A percentile compares a stretch with the other conserved stretches of the same genome.
phyloP scores from a whole-genome alignment of 2,329 filamentous ascomycete species.

The Pestalotiopsis sp. region DNA sequence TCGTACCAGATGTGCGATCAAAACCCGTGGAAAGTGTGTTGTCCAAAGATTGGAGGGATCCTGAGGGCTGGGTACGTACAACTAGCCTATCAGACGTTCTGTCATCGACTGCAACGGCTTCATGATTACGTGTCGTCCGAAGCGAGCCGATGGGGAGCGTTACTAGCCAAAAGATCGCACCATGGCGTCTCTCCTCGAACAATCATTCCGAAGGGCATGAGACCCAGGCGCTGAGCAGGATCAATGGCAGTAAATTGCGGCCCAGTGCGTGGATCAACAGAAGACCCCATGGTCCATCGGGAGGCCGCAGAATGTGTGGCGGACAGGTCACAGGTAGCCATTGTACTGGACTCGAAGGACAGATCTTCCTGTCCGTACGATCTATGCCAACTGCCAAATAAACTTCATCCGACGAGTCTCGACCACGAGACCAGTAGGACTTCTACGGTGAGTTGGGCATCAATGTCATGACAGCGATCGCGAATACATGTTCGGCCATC shows the following conservation, averaged over 20 bases:
- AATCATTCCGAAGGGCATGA: neutral
- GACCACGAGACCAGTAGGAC: neutral
- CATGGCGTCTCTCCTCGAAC: neutral
- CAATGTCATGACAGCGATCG: neutral
- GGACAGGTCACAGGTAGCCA: neutral
- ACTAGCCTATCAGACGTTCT: neutral
- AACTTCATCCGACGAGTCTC: neutral
- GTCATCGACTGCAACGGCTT: neutral
- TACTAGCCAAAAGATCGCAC: neutral
- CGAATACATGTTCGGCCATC: too few species aligned
- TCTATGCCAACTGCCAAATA: neutral
- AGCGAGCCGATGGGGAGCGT: neutral
- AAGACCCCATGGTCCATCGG: neutral
- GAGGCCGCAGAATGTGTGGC: neutral
- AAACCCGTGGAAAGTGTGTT: neutral
- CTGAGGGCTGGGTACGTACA: neutral
- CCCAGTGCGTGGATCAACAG: neutral
- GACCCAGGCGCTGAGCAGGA: neutral
- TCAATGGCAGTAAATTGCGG: neutral
- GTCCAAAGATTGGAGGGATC: neutral
- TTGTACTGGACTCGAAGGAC: neutral
- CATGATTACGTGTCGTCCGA: neutral
- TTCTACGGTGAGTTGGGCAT: neutral
- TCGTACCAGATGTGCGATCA: neutral
- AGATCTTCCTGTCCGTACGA: neutral